Percentiles rank a stretch among this genome's conserved stretches.
Evolutionary conservation across 2,329 filamentous ascomycete genomes (phyloP).

Genomic region (Aspergillus jensenii): DNA sequence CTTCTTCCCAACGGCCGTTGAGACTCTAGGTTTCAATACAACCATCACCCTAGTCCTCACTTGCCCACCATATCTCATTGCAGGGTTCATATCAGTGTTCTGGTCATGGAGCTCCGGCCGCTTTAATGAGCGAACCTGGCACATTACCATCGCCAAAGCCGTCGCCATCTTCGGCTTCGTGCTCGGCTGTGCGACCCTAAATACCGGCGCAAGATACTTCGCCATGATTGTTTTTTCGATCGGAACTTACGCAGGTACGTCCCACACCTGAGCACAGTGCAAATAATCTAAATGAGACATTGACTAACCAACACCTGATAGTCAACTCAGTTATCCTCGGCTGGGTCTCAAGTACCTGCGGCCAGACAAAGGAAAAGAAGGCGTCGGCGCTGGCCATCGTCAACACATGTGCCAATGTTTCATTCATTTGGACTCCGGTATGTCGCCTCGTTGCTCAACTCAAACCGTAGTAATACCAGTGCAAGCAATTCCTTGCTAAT

Average conservation of each 20-base stretch:
- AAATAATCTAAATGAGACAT: too few relatives aligned
- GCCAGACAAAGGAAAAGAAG: constrained; percentile 46
- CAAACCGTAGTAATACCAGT: background rate
- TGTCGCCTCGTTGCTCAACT: background rate
- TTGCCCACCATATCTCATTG: constrained; percentile 49
- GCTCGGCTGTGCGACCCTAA: constrained; percentile 28
- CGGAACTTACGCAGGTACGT: constrained; percentile 28
- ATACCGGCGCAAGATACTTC: constrained; percentile 32
- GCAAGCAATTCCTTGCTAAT: background rate
- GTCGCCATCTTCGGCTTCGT: constrained; percentile 32
- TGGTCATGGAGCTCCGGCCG: constrained; percentile 54
- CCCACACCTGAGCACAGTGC: too few relatives aligned
- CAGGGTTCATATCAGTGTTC: constrained; percentile 47
- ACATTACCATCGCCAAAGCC: constrained; percentile 28
- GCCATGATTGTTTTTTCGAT: constrained; percentile 33
- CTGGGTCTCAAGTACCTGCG: constrained; percentile 43
- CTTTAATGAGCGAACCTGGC: constrained; percentile 35
- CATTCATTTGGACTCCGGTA: constrained; percentile 38
- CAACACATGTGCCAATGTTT: constrained; percentile 41
- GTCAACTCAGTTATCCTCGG: constrained; percentile 45
- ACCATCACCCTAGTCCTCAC: constrained; percentile 53
- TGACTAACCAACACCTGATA: background rate
- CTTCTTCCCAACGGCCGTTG: constrained; percentile 47
- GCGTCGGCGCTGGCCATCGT: constrained; percentile 44
- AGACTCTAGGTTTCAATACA: constrained; percentile 46